Base-by-base conservation (phyloP, 2,329 filamentous ascomycete species). In the Sclerotinia glacialis region DNA sequence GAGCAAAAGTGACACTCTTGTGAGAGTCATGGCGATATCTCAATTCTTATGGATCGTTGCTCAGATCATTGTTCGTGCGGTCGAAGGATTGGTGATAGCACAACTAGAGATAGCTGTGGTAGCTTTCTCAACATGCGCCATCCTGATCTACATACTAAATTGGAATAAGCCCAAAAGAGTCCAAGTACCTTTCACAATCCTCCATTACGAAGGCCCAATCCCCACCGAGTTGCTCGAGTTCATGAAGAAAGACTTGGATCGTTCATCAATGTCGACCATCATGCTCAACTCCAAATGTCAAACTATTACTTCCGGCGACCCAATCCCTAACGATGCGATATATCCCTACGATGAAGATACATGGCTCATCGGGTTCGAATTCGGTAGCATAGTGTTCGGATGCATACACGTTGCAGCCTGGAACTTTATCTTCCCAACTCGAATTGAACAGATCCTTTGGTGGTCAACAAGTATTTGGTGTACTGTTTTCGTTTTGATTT, bases 1-100 rank as follows among this genome's bases (percentile, higher is more conserved):
- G 68, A 82, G 83, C 0, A 77, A 76, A 8, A 79, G 77, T 26
- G 74, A 72, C 46, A n/a, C 26, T 14, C 62, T 72, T n/a, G 23
- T 67, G 5, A 49, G 52, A 11, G 37, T 47, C 2, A 64, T 69
- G 1, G 58, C 67, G 12, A 46, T 69, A 18, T 44, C 54, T 1
- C 70, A 72, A 50, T 66, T 70, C 5, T 8, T 49, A 12, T 72
- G 70, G 68, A 63, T 66, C 28, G 5, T 61, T 9, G 31, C n/a
- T 5, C 58, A 61, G 2, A 40, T 61, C 8, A 49, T 61, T 11
- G 14, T 61, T 12, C 58, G 58, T 26, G 58, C 58, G 21, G 11
- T 18, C 21, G 18, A 49, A 7, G 58, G 58, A 2, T 18, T 61
- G 16, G 44, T 21, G 12, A 26, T 61, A 34, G 26, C 12, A 31